Conservation (phyloP, 1,284 basidiomycete species). For the Puccinia hordei region DNA sequence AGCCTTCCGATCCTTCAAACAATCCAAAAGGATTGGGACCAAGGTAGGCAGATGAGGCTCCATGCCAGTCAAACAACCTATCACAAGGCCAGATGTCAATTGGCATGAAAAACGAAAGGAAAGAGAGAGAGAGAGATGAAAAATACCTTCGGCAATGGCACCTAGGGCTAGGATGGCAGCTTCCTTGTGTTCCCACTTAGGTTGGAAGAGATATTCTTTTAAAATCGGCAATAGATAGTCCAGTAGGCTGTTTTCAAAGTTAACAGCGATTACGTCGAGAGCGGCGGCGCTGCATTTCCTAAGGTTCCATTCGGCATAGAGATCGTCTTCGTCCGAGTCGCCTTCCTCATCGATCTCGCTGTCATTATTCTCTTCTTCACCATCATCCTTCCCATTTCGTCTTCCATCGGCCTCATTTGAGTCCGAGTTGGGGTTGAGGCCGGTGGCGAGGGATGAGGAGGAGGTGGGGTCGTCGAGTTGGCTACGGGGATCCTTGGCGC, state of each 20-base stretch:
- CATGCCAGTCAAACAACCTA: constrained; percentile 95
- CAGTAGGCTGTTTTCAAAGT: constrained; percentile 82
- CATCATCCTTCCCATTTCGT: constrained; percentile 58
- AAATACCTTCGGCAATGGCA: constrained; percentile 90
- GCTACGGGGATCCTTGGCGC: constrained; percentile 71
- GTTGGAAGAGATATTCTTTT: constrained; percentile 89
- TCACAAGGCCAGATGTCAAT: neutral
- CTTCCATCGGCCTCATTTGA: constrained; percentile 9
- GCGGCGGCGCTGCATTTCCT: constrained; percentile 98
- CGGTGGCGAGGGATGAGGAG: constrained; percentile 7
- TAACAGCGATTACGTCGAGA: constrained; percentile 91
- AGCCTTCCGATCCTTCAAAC: constrained; percentile 88
- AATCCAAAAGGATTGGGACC: constrained; percentile 87
- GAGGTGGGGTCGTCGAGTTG: constrained; percentile 52
- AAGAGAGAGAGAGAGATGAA: constrained; percentile 23
- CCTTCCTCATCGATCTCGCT: constrained; percentile 82
- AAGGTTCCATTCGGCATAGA: constrained; percentile 98
- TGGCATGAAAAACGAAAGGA: neutral
- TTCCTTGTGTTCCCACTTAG: constrained; percentile 92
- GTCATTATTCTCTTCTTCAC: constrained; percentile 71
- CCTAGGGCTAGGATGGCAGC: constrained; percentile 94
- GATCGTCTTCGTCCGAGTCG: constrained; percentile 92
- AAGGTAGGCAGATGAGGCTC: constrained; percentile 90
- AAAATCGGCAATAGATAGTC: constrained; percentile 84
- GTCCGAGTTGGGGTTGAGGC: too few relatives aligned